Evolutionary conservation across 306 rosid genomes (phyloP), one percentile per base, ranked within the genome.

Genomic region (Delonix regia): DNA sequence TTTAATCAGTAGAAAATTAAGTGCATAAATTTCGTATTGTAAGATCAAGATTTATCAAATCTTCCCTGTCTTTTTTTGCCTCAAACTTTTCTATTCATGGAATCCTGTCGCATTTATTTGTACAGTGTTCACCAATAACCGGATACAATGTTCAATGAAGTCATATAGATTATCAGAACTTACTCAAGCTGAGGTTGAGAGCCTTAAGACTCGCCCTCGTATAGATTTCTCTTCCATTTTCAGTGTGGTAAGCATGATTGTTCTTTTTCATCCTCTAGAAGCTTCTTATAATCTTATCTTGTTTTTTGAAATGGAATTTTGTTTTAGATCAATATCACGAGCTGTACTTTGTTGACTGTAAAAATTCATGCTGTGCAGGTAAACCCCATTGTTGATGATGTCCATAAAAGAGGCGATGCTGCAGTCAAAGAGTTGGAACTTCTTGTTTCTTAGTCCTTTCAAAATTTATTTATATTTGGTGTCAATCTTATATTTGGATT

Each of bases 211-310:
- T 34, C 98, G 98, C 18, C 99, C 99, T 48, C 91, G 97, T 9
- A 89, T 92, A 33, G 99, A 95, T 87, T 95, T 95, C 86, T 85
- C 96, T 39, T 95, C 94, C 12, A 91, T 95, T 85, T 95, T 95
- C 86, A 78, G 83, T 68, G 84, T 83, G 83, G 99, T 90, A 63
- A 55, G 90, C 38, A 52, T 22, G 33, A 36, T 34, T 18, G 16
- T 1, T 65, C 2, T 21, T 24, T 12, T 27, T 16, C 3, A 13
- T 56, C 34, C 39, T 25, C 1, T 59, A 27, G 24, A 21, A 15
- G 6, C 5, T 19, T 55, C 33, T 5, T n/a, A n/a, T n/a, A n/a
- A n/a, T n/a, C n/a, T n/a, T 62, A 19, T 16, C 7, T 12, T 33
- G 7, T 41, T 39, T 75, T 51, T 48, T 0, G 41, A 66, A 27